phyloP scores from a whole-genome alignment of 495 filamentous ascomycete genomes.

The Ascobolus immersus region DNA sequence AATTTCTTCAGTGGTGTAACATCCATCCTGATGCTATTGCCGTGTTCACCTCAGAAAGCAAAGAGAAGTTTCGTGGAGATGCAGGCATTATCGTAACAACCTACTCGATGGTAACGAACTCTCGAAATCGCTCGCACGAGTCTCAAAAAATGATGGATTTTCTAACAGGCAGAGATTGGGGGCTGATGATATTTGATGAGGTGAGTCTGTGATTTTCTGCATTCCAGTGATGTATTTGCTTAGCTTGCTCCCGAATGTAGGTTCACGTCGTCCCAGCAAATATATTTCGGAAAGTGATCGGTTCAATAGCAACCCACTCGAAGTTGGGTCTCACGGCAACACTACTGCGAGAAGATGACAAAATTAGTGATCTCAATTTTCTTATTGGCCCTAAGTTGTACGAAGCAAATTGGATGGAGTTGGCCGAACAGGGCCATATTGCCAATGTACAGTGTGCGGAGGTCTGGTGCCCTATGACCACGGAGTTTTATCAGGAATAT shows the following conservation, averaged over 20 bases:
- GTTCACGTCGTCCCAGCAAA: slow-evolving; percentile 93
- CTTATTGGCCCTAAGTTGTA: slow-evolving; percentile 93
- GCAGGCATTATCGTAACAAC: slow-evolving; percentile 93
- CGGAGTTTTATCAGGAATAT: slow-evolving; percentile 92
- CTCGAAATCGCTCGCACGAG: slow-evolving; percentile 63
- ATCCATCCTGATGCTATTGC: slow-evolving; percentile 83
- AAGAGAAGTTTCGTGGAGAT: slow-evolving; percentile 63
- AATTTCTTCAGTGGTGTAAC: slow-evolving; percentile 95
- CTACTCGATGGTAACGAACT: slow-evolving; percentile 93
- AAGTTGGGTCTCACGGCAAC: slow-evolving; percentile 96
- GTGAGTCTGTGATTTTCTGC: too few species aligned
- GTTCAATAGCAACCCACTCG: slow-evolving; percentile 71
- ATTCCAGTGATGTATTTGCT: too few species aligned
- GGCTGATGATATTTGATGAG: slow-evolving; percentile 90
- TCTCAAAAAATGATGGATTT: slow-evolving; percentile 97
- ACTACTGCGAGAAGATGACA: slow-evolving; percentile 85
- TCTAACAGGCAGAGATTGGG: slow-evolving; percentile 77
- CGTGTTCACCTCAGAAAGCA: slow-evolving; percentile 83
- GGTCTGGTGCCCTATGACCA: slow-evolving; percentile 98
- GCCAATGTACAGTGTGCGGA: slow-evolving; percentile 94
- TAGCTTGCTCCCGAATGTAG: too few species aligned
- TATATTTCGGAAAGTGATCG: slow-evolving; percentile 84
- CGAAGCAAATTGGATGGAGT: slow-evolving; percentile 98
- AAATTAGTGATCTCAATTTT: slow-evolving; percentile 92
- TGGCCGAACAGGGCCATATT: slow-evolving; percentile 89